Conservation (phyloP, 805 yeast species). For the Kodamaea leandrae region DNA sequence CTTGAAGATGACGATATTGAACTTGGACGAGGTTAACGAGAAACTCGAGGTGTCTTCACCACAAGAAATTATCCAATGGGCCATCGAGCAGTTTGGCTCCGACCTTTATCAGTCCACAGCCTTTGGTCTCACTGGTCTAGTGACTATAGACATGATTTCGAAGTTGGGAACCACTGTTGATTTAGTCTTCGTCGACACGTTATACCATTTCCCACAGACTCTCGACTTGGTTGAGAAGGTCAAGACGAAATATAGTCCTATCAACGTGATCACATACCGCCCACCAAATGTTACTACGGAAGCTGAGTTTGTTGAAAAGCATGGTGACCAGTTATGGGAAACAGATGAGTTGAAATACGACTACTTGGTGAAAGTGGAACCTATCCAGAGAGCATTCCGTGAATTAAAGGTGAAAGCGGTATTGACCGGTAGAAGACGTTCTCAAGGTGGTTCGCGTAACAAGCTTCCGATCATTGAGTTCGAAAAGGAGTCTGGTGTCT, state of each 20-base stretch:
- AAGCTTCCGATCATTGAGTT: slow-evolving; percentile 71
- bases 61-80: slow-evolving; percentile 77
- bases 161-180: slow-evolving; percentile 57
- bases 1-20: slow-evolving; percentile 9
- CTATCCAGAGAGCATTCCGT: slow-evolving; percentile 78
- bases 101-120: slow-evolving; percentile 85
- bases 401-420: slow-evolving; percentile 77
- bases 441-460: slow-evolving; percentile 86
- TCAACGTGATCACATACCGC: slow-evolving; percentile 57
- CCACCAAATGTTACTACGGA: slow-evolving; percentile 61
- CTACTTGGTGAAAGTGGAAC: slow-evolving; percentile 87
- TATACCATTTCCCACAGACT: slow-evolving; percentile 95
- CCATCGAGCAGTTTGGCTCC: slow-evolving; percentile 76
- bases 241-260: slow-evolving; percentile 49
- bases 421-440: slow-evolving; percentile 84
- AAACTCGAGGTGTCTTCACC: slow-evolving; percentile 57
- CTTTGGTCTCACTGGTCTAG: slow-evolving; percentile 89
- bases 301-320: slow-evolving; percentile 57
- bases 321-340: slow-evolving; percentile 85
- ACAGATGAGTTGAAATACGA: slow-evolving; percentile 78
- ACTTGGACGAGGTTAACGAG: slow-evolving; percentile 65
- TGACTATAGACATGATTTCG: slow-evolving; percentile 78
- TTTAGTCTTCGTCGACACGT: slow-evolving; percentile 81
- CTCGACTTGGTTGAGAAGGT: slow-evolving; percentile 65
- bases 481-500: slow-evolving; percentile 63